Evolutionary conservation across 345 rosid genomes (phyloP).

Genomic region (Arabidopsis suecica): DNA sequence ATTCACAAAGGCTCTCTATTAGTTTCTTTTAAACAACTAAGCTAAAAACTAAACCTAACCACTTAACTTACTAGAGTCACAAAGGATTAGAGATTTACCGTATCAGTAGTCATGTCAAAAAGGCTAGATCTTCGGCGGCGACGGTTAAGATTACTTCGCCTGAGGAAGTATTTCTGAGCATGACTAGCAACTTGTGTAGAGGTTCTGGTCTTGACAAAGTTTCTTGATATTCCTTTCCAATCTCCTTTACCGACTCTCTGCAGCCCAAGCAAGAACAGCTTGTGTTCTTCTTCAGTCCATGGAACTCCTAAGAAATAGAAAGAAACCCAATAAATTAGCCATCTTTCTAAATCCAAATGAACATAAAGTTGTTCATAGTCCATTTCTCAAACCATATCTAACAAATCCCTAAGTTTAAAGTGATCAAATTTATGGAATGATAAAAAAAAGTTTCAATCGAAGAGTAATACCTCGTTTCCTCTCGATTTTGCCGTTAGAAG

Average conservation of each 20-base stretch:
- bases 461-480: conserved; percentile 76
- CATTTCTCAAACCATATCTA: not conserved
- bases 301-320: conserved; percentile 65
- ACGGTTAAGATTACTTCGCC: conserved; percentile 79
- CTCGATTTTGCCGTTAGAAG: conserved; percentile 57
- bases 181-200: conserved; percentile 99
- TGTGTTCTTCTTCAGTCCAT: conserved; percentile 98
- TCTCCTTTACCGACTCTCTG: conserved; percentile 93
- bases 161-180: conserved; percentile 92
- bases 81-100: conserved; percentile 52
- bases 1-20: not conserved
- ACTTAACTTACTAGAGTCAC: not conserved
- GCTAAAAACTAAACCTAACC: not conserved
- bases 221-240: conserved; percentile 93
- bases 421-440: not conserved
- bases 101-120: conserved; percentile 88
- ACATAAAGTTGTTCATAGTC: not conserved
- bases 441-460: not conserved
- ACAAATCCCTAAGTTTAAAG: not conserved
- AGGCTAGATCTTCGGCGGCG: conserved; percentile 96
- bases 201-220: conserved; percentile 83
- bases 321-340: not conserved
- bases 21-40: not conserved
- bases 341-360: not conserved
- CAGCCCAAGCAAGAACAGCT: conserved; percentile 77